A percentile compares a stretch with the other conserved stretches of the same genome.
Conservation (phyloP, 2,329 filamentous ascomycete species). For the Fusarium verticillioides region DNA sequence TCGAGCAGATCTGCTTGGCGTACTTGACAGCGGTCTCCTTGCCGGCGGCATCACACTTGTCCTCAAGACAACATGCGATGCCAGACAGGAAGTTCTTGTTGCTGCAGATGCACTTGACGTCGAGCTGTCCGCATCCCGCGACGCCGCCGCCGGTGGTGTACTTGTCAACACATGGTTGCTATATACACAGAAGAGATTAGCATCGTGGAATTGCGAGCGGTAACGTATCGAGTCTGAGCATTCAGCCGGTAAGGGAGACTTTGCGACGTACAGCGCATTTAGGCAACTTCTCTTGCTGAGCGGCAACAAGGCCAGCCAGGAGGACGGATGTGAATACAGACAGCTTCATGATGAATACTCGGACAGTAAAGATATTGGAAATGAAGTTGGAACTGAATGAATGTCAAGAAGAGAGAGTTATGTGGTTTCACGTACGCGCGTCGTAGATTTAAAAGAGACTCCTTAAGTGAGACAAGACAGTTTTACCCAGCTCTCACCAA, state of each 20-base stretch:
- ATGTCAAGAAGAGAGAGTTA: neutral
- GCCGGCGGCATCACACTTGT: conserved; percentile 48
- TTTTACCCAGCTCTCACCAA: neutral
- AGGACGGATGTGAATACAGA: conserved; percentile 46
- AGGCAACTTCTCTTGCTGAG: conserved; percentile 50
- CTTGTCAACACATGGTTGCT: conserved; percentile 49
- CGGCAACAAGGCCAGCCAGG: conserved; percentile 49
- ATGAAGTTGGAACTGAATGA: neutral
- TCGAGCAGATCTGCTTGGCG: conserved; percentile 54
- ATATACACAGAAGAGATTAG: conserved; percentile 13
- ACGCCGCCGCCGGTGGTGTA: conserved; percentile 50
- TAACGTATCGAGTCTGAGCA: neutral
- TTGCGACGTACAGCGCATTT: conserved; percentile 52
- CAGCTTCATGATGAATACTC: conserved; percentile 50
- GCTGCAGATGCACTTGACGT: conserved; percentile 56
- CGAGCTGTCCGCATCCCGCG: conserved; percentile 52
- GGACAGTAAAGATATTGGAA: neutral
- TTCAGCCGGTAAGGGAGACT: neutral
- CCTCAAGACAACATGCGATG: conserved; percentile 56
- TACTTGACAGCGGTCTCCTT: conserved; percentile 51
- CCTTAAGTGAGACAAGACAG: conserved; percentile 15
- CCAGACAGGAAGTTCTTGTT: conserved; percentile 53
- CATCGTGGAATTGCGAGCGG: neutral
- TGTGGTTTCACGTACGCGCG: conserved; percentile 9
- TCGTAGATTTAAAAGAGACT: conserved; percentile 1